Evolutionary conservation across 83 land plant genomes (phyloP), one percentile per base, ranked within the genome.

Genomic region (Picea abies): DNA sequence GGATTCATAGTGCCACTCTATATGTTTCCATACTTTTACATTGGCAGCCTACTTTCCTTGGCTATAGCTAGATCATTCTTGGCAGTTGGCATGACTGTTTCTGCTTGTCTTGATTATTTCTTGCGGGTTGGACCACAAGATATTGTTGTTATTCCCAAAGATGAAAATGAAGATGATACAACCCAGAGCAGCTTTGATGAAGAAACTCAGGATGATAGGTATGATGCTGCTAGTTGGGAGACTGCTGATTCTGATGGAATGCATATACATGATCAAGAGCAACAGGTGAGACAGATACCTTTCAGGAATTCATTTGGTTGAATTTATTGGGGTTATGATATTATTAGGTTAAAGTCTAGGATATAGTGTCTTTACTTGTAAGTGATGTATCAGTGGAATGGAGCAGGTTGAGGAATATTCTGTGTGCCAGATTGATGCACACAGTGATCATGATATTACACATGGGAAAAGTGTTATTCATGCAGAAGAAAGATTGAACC

Each of bases 41-140:
- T 37, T 35, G 73, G 23, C 56, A 41, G 11, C n/a, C 52, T 37
- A 32, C 25, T 73, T 72, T 39, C 47, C 3, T 52, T 52, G 58
- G 12, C 14, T 52, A 52, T 52, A 52, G 58, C 58, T 52, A 52
- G 58, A 52, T 52, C 14, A 52, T 52, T 52, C 58, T 11, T 52
- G 12, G 58, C 58, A 52, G 47, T 22, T 15, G 37, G 80, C 71
- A 73, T 61, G 22, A 76, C 61, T 5, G 32, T 15, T n/a, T 47
- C 11, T 26, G 78, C 84, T 41, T 20, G 25, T 41, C 20, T 47
- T 29, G 32, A 29, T 63, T 83, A 41, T 22, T 35, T 23, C 19
- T 80, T 63, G 11, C 78, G 93, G 97, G 94, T 95, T 81, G 89
- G 86, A 32, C 96, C 97, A 9, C 84, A 71, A 60, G 94, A 89